Base-by-base conservation (phyloP, 768 basidiomycete species). In the Leccinum subtestaceum region DNA sequence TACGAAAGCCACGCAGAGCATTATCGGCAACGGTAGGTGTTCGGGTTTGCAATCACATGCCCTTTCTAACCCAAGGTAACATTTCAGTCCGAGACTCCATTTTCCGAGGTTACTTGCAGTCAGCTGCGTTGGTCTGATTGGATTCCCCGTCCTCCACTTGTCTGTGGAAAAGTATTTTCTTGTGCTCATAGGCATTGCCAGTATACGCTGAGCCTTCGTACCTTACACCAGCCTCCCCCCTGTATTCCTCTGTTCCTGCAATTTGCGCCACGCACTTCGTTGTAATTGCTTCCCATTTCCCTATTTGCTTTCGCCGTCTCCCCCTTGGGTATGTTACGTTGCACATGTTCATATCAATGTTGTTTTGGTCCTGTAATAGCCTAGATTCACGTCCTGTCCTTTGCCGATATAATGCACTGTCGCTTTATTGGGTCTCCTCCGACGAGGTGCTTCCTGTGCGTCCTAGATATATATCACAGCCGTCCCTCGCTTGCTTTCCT, bases 1-100 rank as follows among this genome's bases (percentile, higher is more conserved):
- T 72, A 89, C 91, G 13, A 90, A 88, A 73, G 82, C 91, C 5
- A 93, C 91, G 0, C 90, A 91, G 65, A 81, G 84, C 55, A 90
- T 93, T 58, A 93, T 93, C 68, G 84, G 84, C 62, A 91, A 90
- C 63, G 90, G 90, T 90, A 63, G 31, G 83, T 72, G 29, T 27
- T 59, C 36, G 13, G 4, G 51, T 38, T 50, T 4, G 11, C 25
- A 27, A 23, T 36, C 34, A 13, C 57, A 52, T 43, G 48, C 23
- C 40, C 38, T 52, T 27, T 32, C 55, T 61, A 19, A 61, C 48
- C 55, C 66, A 50, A 63, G 57, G 59, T 21, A 29, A 7, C 15
- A 34, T 65, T 11, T 32, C 46, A 88, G 87, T 88, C 8, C 85
- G 86, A 27, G 87, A 89, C 66, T 88, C 87, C 36, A 88, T 89